Percentiles rank a stretch among this genome's conserved stretches.
These are phyloP conservation scores for Exidia glandulosa DNA, from an alignment of 768 basidiomycete species.

Conservation along the genomic window DNA sequence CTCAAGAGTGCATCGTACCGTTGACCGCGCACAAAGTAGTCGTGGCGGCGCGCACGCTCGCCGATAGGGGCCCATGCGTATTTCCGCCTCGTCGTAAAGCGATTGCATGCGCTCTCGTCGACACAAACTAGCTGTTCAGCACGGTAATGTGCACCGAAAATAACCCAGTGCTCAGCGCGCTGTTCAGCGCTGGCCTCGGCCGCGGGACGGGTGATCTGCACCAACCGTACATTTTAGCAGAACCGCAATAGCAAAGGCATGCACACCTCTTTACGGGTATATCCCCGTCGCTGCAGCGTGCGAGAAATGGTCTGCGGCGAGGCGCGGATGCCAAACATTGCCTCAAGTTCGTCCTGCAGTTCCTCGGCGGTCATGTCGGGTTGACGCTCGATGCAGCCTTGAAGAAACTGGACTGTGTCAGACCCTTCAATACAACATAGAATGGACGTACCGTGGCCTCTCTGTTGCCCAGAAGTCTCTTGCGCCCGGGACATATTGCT, in stretches of 20 bases:
- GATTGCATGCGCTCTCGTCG: constrained; percentile 24
- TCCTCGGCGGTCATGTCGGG: constrained; percentile 22
- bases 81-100: constrained; percentile 11
- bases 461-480: too few species aligned
- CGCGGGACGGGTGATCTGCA: too few species aligned
- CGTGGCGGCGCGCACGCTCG: constrained; percentile 9
- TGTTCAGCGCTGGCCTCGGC: too few species aligned
- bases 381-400: constrained; percentile 8
- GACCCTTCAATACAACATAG: too few species aligned
- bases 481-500: too few species aligned
- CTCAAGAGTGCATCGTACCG: constrained; percentile 9
- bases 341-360: constrained; percentile 13
- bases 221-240: too few species aligned
- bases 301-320: constrained; percentile 16
- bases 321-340: constrained; percentile 11
- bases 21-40: constrained; percentile 19
- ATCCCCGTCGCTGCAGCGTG: constrained; percentile 14
- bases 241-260: too few species aligned
- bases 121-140: constrained; percentile 21
- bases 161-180: too few species aligned
- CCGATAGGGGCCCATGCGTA: constrained; percentile 20
- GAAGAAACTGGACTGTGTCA: too few species aligned
- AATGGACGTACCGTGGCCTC: too few species aligned
- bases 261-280: constrained; percentile 17
- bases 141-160: background rate